phyloP scores from a whole-genome alignment of 2,329 filamentous ascomycete genomes.

The Fusarium sarcochroum region DNA sequence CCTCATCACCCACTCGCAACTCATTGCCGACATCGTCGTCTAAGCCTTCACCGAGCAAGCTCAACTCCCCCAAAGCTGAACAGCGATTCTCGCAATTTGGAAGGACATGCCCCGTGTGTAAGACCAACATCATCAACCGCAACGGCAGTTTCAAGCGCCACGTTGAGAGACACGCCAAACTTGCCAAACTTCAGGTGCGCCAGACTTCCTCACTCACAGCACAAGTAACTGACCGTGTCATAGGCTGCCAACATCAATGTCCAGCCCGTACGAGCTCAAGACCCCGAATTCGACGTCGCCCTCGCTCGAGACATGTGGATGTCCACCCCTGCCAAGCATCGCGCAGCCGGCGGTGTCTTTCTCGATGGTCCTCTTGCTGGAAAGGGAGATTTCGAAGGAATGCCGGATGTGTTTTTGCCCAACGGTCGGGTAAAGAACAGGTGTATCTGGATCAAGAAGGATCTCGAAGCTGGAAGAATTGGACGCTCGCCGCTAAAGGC shows the following conservation, averaged over 20 bases:
- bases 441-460: slow-evolving; percentile 21
- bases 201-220: fast-evolving
- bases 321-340: slow-evolving; percentile 21
- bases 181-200: slow-evolving; percentile 10
- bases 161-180: slow-evolving; percentile 17
- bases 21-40: fast-evolving
- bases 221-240: fast-evolving
- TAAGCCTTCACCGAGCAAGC: fast-evolving
- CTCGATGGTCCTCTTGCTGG: slow-evolving; percentile 14
- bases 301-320: slow-evolving; percentile 23
- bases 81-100: not conserved
- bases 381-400: slow-evolving; percentile 8
- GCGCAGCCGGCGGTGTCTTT: slow-evolving; percentile 14
- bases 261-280: not conserved
- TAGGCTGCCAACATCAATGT: slow-evolving; percentile 12
- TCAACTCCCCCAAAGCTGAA: fast-evolving
- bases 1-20: not conserved
- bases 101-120: slow-evolving; percentile 18
- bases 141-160: slow-evolving; percentile 13
- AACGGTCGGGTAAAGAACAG: slow-evolving; percentile 22
- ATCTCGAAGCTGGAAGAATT: not conserved
- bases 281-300: slow-evolving; percentile 5
- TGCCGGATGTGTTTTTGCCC: slow-evolving; percentile 5
- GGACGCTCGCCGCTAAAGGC: slow-evolving; percentile 4
- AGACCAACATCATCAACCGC: slow-evolving; percentile 12